Evolutionary conservation across 148 eudicot genomes (phyloP).

Genomic region (Camellia sinensis): DNA sequence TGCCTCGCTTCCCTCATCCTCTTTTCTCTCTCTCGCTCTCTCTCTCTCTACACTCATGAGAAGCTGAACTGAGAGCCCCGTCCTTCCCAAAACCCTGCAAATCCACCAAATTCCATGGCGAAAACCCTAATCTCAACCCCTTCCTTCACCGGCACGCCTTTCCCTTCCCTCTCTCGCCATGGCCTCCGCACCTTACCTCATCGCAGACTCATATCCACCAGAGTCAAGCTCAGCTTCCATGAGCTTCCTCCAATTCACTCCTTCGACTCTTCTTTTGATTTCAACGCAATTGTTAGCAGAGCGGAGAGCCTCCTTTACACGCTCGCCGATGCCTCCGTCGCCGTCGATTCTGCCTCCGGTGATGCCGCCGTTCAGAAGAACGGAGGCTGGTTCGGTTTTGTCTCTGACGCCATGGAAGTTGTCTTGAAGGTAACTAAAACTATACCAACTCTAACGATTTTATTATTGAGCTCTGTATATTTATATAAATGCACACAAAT

Average conservation of each 20-base stretch:
- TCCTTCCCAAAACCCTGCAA: background rate
- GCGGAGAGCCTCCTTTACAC: slow-evolving; percentile 81
- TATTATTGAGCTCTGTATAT: background rate
- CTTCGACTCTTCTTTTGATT: slow-evolving; percentile 38
- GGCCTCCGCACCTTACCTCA: slow-evolving; percentile 29
- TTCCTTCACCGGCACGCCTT: slow-evolving; percentile 51
- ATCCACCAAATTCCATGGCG: slow-evolving; percentile 61
- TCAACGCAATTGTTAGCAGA: slow-evolving; percentile 40
- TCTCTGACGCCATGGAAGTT: slow-evolving; percentile 92
- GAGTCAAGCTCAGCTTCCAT: slow-evolving; percentile 59
- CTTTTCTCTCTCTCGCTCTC: background rate
- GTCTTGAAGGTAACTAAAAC: slow-evolving; percentile 64
- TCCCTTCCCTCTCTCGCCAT: slow-evolving; percentile 43
- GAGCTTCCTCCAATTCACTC: slow-evolving; percentile 57
- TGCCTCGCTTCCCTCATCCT: slow-evolving; percentile 8
- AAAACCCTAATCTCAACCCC: slow-evolving; percentile 81
- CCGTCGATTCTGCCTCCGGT: slow-evolving; percentile 39
- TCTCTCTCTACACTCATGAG: slow-evolving; percentile 21
- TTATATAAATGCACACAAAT: background rate
- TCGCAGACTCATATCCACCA: slow-evolving; percentile 42
- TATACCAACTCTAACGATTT: background rate
- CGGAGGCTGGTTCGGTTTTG: slow-evolving; percentile 94
- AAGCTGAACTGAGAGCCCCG: slow-evolving; percentile 10
- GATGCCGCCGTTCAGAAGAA: slow-evolving; percentile 55
- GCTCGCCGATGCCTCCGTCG: slow-evolving; percentile 87